Evolutionary conservation across 2,329 filamentous ascomycete genomes (phyloP), one percentile per base, ranked within the genome.

Genomic region (Aspergillus brunneoviolaceus): DNA sequence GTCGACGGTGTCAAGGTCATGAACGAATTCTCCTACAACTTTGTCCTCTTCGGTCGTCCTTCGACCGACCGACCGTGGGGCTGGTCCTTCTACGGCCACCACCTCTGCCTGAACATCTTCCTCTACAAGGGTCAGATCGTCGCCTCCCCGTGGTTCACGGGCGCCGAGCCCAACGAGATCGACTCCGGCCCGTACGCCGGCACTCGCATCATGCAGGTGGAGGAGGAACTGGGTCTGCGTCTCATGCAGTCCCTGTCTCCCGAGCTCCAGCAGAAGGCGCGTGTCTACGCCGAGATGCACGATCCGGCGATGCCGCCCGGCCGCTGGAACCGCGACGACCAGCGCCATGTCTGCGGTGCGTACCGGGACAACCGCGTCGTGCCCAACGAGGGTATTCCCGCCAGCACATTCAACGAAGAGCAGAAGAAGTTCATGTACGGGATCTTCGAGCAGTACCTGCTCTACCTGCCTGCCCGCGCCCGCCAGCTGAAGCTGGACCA

Each of bases 281-380:
- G 85, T 60, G 77, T 85, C 0, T 92, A 84, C 72, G 80, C 81
- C 56, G 65, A 79, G 0, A 81, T 92, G 76, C 80, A 82, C 25
- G 89, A 91, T 59, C 83, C 85, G 0, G 80, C 76, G 0, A 91
- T 92, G 89, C 85, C 74, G 2, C 68, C 67, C 2, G 74, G 73
- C 10, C 82, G 89, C 7, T 93, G 89, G 89, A 93, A 93, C 72
- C 87, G 87, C 65, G 89, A 92, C 68, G 90, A 94, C 72, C 89
- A 93, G 77, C 82, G 90, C 5, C 90, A 93, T 68, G 72, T 92
- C 4, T 91, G 89, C 70, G 90, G 91, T 39, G 90, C 90, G 0
- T 91, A 89, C 71, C 84, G 89, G 12, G 90, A 94, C 68, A 95
- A 94, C 72, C 83, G 90, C 11, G 75, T 90, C 11, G 87, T 94